These are phyloP conservation scores for Orbilia oligospora DNA, from an alignment of 2,329 filamentous ascomycete genomes.

Conservation along the genomic window DNA sequence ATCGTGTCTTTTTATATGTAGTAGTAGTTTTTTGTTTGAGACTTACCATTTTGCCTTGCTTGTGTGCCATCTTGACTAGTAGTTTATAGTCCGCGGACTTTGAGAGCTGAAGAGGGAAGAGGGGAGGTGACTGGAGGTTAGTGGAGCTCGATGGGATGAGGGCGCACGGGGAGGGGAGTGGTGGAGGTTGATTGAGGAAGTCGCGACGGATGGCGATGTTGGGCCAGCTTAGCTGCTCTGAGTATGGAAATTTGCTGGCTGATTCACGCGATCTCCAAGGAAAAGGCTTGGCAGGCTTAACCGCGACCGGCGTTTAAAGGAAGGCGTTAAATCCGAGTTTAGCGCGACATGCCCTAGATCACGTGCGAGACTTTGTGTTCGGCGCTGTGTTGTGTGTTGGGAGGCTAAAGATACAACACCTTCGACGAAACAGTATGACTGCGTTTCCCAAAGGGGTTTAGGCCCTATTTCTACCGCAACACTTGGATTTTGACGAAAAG, in stretches of 20 bases:
- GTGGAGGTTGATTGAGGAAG: constrained; percentile 40
- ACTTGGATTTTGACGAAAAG: constrained; percentile 53
- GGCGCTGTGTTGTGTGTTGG: constrained; percentile 27
- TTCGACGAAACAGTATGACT: constrained; percentile 18
- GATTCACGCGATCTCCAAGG: constrained; percentile 59
- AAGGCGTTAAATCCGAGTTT: constrained; percentile 12
- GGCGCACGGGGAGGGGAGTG: constrained; percentile 34
- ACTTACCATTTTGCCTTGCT: constrained; percentile 99
- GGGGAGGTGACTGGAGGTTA: not conserved
- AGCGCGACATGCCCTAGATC: constrained; percentile 46
- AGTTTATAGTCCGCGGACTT: constrained; percentile 63
- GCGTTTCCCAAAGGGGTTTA: constrained; percentile 44
- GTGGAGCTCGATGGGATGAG: constrained; percentile 33
- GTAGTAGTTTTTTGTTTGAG: constrained; percentile 51
- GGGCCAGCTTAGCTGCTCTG: constrained; percentile 29
- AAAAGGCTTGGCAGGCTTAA: constrained; percentile 15
- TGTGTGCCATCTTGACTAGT: constrained; percentile 79
- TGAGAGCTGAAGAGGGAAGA: constrained; percentile 6
- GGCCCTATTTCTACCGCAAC: not conserved
- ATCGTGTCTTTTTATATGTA: constrained; percentile 7
- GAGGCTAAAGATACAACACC: not conserved
- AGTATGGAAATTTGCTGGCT: constrained; percentile 54
- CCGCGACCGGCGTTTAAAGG: constrained; percentile 22
- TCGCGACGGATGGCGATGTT: constrained; percentile 39
- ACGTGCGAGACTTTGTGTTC: constrained; percentile 1